Base-by-base conservation (phyloP, 768 basidiomycete species). In the Roridomyces roridus region DNA sequence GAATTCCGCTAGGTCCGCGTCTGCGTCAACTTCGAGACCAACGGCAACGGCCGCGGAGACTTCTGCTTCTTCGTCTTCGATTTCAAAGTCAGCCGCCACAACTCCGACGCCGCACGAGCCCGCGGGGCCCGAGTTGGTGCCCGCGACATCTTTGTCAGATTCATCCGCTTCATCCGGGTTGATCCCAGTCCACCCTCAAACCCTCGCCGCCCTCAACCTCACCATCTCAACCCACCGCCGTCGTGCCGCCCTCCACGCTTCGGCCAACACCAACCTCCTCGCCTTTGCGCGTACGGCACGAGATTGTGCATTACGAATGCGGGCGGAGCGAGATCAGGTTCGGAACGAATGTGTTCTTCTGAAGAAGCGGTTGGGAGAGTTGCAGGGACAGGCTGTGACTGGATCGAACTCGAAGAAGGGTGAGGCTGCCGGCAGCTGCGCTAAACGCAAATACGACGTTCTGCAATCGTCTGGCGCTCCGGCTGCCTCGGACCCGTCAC, bases 241-340 rank as follows among this genome's bases (percentile, higher is more conserved):
- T 44, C 76, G 80, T 35, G 82, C 82, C 37, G 82, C 82, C 65
- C 68, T 74, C 18, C 82, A 83, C 46, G 77, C 78, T n/a, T 72
- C 76, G 15, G 78, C 78, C 15, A 83, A 78, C 44, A 65, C 80
- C 12, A 76, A 75, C 47, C 73, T 82, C 29, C 67, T 82, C n/a
- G 73, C 74, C 43, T 70, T 82, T 49, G 72, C 77, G 21, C 74
- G 75, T 39, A 68, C 70, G 18, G 72, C 79, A 3, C 73, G 74
- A 40, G 77, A 81, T 46, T 53, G 51, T 20, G 42, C 51, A 6
- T 29, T 53, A 18, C 51, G 51, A n/a, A 25, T 44, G 10, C 60
- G 60, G 34, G 41, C 46, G n/a, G 60, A 56, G 14, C 53, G 55
- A 10, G 60, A 57, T 36, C 11, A 24, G 12, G 54, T 24, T 25